These are phyloP conservation scores for Wickerhamia fluorescens DNA, from an alignment of 805 yeast species.

Conservation along the genomic window DNA sequence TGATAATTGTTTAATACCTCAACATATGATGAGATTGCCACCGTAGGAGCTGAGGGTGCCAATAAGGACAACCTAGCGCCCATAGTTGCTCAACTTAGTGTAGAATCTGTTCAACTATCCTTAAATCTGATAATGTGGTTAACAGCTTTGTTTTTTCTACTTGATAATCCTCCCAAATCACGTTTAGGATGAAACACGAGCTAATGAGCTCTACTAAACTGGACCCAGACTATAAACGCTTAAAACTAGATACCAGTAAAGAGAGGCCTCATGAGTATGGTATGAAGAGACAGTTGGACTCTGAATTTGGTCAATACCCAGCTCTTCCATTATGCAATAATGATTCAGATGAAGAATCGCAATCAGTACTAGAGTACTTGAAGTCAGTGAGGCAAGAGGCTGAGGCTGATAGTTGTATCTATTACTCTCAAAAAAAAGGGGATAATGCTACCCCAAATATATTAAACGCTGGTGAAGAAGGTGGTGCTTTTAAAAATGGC, in stretches of 20 bases:
- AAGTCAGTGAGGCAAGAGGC: conserved; percentile 26
- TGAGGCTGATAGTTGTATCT: conserved; percentile 12
- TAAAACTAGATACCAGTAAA: no score
- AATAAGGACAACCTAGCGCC: conserved; percentile 80
- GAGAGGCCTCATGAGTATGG: no score
- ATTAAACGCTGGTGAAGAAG: no score
- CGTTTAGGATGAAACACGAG: no score
- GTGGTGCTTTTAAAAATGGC: background rate
- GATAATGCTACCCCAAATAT: background rate
- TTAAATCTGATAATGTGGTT: no score
- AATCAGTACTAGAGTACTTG: conserved; percentile 19
- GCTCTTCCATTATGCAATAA: conserved; percentile 15
- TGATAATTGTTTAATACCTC: conserved; percentile 72
- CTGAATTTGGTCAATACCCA: conserved; percentile 23
- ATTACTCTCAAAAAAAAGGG: conserved; percentile 5
- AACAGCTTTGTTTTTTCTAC: no score
- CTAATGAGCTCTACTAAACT: no score
- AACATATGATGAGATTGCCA: conserved; percentile 84
- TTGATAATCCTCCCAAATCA: no score
- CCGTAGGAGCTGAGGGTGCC: conserved; percentile 88
- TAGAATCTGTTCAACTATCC: no score
- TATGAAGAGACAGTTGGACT: conserved; percentile 17
- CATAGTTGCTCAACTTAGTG: no score
- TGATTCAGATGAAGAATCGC: conserved; percentile 4
- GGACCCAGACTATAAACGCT: no score